These are phyloP conservation scores for Cyphellophora europaea DNA, from an alignment of 2,329 filamentous ascomycete species.

Conservation along the genomic window DNA sequence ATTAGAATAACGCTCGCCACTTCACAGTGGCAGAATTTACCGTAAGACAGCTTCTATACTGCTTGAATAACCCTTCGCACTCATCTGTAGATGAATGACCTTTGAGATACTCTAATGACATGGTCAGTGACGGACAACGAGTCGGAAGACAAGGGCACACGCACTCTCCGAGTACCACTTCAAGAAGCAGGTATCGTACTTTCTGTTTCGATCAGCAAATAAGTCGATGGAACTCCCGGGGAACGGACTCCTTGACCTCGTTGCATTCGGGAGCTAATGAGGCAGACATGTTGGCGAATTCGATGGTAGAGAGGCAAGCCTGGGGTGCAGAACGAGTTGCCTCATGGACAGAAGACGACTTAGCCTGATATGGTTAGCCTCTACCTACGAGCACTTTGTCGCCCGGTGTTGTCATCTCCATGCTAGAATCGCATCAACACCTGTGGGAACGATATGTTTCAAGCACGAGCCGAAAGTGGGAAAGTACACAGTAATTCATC, in stretches of 20 bases:
- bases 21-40: constrained; percentile 49
- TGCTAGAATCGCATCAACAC: too few species aligned
- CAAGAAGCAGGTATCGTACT: constrained; percentile 93
- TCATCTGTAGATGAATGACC: constrained; percentile 77
- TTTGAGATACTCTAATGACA: constrained; percentile 87
- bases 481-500: too few species aligned
- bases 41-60: constrained; percentile 78
- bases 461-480: too few species aligned
- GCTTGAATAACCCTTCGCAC: constrained; percentile 74
- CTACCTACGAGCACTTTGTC: too few species aligned
- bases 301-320: too few species aligned
- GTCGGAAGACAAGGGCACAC: constrained; percentile 26
- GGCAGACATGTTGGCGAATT: constrained; percentile 78
- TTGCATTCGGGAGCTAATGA: constrained; percentile 94
- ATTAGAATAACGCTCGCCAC: too few species aligned
- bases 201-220: constrained; percentile 41
- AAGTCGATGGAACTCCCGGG: not conserved
- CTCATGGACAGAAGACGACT: too few species aligned
- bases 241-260: constrained; percentile 78
- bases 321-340: too few species aligned
- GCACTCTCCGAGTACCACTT: constrained; percentile 99
- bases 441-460: too few species aligned
- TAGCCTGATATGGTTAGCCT: too few species aligned
- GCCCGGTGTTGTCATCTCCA: too few species aligned
- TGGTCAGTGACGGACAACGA: too few species aligned